Base-by-base conservation (phyloP, 495 filamentous ascomycete genomes). In the Endocarpon pusillum region DNA sequence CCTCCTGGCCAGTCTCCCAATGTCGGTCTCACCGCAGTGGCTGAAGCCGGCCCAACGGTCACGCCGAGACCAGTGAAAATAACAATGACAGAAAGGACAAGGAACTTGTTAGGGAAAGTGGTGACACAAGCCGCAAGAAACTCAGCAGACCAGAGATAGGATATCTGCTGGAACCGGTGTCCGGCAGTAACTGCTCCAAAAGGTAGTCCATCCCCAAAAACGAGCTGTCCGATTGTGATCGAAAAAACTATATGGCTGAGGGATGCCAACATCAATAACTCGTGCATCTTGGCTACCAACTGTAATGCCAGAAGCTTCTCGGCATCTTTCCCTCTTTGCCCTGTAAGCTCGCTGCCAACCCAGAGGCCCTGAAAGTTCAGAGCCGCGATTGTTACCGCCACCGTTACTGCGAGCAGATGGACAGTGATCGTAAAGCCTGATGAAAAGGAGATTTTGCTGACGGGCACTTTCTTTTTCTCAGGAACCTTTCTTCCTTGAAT, bases 141-240 rank as follows among this genome's bases (percentile, higher is more conserved):
- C 28, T 51, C 45, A 21, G 42, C 42, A 8, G 45, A 51, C 45
- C 45, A 51, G 19, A 51, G 40, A 32, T 51, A 51, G 20, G 30
- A 39, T 18, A 44, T 19, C 30, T 44, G 32, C 3, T 25, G 12
- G 19, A 48, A 36, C 28, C 46, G 42, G 21, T 48, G 36, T 15
- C 47, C 47, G 3, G 45, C 42, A 18, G 43, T 36, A 5, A 51
- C 24, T 10, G 37, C 28, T 9, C 39, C 45, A 21, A 51, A 48
- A 0, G 47, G 32, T 20, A 43, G 21, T 26, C 43, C 32, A 19
- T 35, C 17, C 8, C 39, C 33, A n/a, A n/a, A n/a, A 15, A 51
- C 33, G 12, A 41, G 11, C 14, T 22, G 24, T 11, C 15, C 32
- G 9, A 24, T 18, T 21, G 25, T 22, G 14, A 32, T 26, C 2